Conservation (phyloP, 2,329 filamentous ascomycete species). For the Penicillium brevicompactum region DNA sequence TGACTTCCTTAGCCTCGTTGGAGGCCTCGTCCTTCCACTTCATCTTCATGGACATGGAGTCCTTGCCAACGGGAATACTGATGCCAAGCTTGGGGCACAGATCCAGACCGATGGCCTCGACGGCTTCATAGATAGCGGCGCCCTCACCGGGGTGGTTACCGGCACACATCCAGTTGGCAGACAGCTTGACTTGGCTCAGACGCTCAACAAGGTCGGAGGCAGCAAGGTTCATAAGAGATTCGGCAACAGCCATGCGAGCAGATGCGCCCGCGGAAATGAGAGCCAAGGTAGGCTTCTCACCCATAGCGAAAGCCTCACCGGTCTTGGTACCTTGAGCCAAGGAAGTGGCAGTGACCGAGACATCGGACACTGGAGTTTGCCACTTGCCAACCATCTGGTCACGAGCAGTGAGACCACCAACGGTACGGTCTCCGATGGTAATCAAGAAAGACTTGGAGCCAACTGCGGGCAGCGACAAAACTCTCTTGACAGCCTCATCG, state of each 20-base stretch:
- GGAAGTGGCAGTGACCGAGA: conserved; percentile 85
- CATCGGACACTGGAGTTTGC: conserved; percentile 92
- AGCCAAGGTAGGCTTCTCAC: conserved; percentile 85
- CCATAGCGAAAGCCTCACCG: conserved; percentile 98
- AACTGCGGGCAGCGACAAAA: conserved; percentile 82
- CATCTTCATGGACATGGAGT: conserved; percentile 99
- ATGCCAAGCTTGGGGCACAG: conserved; percentile 88
- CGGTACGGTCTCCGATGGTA: conserved; percentile 90
- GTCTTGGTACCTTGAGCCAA: conserved; percentile 71
- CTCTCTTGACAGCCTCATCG: conserved; percentile 74
- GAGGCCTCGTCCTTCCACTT: conserved; percentile 77
- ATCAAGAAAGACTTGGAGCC: conserved; percentile 98
- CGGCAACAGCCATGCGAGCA: conserved; percentile 92
- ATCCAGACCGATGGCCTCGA: conserved; percentile 89
- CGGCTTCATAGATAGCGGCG: conserved; percentile 88
- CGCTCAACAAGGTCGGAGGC: conserved; percentile 75
- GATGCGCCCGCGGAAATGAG: conserved; percentile 88
- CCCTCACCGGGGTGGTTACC: conserved; percentile 90
- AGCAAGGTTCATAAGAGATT: conserved; percentile 89
- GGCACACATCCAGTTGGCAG: conserved; percentile 99
- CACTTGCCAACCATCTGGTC: conserved; percentile 97
- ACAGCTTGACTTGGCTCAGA: conserved; percentile 79
- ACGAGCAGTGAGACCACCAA: conserved; percentile 82
- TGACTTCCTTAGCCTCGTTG: conserved; percentile 77
- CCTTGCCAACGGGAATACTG: conserved; percentile 94